Evolutionary conservation across 1,284 basidiomycete genomes (phyloP).

Genomic region (Wallemia ichthyophaga): DNA sequence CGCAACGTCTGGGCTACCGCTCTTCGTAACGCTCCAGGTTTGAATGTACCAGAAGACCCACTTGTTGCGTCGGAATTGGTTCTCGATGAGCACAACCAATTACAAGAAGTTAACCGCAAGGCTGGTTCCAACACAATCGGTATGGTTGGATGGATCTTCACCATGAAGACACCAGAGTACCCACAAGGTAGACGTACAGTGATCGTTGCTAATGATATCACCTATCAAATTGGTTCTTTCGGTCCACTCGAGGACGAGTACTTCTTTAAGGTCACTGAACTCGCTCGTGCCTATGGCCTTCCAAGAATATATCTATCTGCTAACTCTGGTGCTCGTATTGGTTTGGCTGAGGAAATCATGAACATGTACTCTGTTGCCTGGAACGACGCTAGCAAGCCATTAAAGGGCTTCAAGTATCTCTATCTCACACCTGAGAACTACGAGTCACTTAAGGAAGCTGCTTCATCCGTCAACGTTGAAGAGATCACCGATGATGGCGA

Average conservation of each 20-base stretch:
- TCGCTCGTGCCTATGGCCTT: constrained; percentile 58
- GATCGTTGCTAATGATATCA: constrained; percentile 93
- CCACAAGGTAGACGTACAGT: constrained; percentile 62
- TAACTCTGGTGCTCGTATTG: constrained; percentile 91
- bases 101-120: constrained; percentile 63
- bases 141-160: constrained; percentile 97
- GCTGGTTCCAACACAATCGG: constrained; percentile 84
- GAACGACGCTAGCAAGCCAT: constrained; percentile 46
- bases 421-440: constrained; percentile 71
- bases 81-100: constrained; percentile 69
- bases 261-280: constrained; percentile 82
- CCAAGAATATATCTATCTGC: constrained; percentile 93
- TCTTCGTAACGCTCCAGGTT: constrained; percentile 29
- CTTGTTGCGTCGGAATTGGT: constrained; percentile 67
- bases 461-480: constrained; percentile 44
- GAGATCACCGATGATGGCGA: constrained; percentile 67
- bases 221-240: constrained; percentile 93
- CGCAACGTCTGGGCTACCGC: constrained; percentile 70
- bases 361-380: constrained; percentile 74
- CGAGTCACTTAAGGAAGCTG: constrained; percentile 43
- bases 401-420: constrained; percentile 88
- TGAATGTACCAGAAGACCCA: constrained; percentile 43
- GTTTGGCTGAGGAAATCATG: constrained; percentile 75
- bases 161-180: constrained; percentile 72
- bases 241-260: constrained; percentile 84